A percentile compares a stretch with the other conserved stretches of the same genome.
Evolutionary conservation across 495 filamentous ascomycete species (phyloP).

Genomic region (Xylaria bambusicola): DNA sequence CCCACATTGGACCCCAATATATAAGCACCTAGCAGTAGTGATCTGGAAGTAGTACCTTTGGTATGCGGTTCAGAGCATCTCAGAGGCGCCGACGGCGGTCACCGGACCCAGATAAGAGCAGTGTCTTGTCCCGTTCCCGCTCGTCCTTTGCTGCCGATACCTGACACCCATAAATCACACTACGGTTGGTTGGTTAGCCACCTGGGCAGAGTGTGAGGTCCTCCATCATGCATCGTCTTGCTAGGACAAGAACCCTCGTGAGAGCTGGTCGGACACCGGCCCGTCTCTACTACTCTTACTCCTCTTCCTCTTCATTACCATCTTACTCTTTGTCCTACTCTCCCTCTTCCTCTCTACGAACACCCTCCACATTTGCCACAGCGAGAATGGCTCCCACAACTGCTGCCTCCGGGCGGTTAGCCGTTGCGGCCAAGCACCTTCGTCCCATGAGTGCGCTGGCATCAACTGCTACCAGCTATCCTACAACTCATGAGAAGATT

Average conservation of each 20-base stretch:
- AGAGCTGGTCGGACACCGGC: constrained; percentile 31
- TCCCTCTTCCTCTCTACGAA: constrained; percentile 22
- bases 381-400: constrained; percentile 37
- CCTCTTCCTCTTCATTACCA: constrained; percentile 6
- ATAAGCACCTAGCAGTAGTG: neutral
- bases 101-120: constrained; percentile 4
- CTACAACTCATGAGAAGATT: constrained; percentile 81
- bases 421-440: constrained; percentile 63
- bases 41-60: neutral
- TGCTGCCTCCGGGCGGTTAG: constrained; percentile 48
- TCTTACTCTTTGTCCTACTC: no score
- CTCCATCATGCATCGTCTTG: constrained; percentile 44
- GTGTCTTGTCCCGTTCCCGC: neutral
- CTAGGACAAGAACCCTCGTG: constrained; percentile 36
- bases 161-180: neutral
- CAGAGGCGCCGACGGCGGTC: constrained; percentile 5
- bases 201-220: neutral
- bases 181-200: constrained; percentile 2
- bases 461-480: constrained; percentile 69
- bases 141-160: neutral
- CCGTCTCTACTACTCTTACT: constrained; percentile 18
- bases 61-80: neutral
- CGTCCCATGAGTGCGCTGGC: constrained; percentile 53
- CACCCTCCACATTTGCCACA: constrained; percentile 21
- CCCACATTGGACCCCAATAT: constrained; percentile 3